A percentile compares a stretch with the other conserved stretches of the same genome.
Conservation (phyloP, 2,329 filamentous ascomycete species). For the Cytospora chrysosperma region DNA sequence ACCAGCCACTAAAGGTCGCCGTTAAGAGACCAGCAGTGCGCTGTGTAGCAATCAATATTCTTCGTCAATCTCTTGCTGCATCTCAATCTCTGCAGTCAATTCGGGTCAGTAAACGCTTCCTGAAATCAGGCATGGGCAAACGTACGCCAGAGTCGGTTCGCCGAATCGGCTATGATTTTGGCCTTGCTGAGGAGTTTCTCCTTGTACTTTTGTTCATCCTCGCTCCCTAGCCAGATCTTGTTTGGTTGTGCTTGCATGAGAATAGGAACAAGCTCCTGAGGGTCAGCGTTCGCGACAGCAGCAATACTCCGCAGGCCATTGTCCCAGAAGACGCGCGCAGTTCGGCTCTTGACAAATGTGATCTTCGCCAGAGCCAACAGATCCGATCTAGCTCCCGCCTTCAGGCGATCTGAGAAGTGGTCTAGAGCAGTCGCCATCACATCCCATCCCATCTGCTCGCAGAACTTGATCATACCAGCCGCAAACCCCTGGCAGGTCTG, state of each 20-base stretch:
- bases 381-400: conserved; percentile 69
- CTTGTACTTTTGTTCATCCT: conserved; percentile 58
- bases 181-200: conserved; percentile 67
- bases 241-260: conserved; percentile 71
- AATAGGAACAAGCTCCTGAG: conserved; percentile 67
- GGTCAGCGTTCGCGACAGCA: conserved; percentile 66
- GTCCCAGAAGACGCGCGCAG: conserved; percentile 72
- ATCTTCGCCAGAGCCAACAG: conserved; percentile 69
- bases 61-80: conserved; percentile 50
- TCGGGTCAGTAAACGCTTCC: conserved; percentile 24
- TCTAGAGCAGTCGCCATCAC: conserved; percentile 70
- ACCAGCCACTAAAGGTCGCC: not conserved
- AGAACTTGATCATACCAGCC: conserved; percentile 77
- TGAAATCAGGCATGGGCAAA: conserved; percentile 21
- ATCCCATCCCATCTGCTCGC: conserved; percentile 73
- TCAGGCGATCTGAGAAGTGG: conserved; percentile 72
- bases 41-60: conserved; percentile 33
- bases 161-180: conserved; percentile 65
- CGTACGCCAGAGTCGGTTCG: conserved; percentile 68
- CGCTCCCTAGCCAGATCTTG: conserved; percentile 56
- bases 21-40: not conserved
- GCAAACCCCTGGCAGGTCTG: conserved; percentile 78
- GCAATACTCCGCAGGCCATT: conserved; percentile 71
- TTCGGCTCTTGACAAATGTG: conserved; percentile 74
- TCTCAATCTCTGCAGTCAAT: conserved; percentile 43